Base-by-base conservation (phyloP, 352 stramenopile genomes). In the Pythium oligandrum region DNA sequence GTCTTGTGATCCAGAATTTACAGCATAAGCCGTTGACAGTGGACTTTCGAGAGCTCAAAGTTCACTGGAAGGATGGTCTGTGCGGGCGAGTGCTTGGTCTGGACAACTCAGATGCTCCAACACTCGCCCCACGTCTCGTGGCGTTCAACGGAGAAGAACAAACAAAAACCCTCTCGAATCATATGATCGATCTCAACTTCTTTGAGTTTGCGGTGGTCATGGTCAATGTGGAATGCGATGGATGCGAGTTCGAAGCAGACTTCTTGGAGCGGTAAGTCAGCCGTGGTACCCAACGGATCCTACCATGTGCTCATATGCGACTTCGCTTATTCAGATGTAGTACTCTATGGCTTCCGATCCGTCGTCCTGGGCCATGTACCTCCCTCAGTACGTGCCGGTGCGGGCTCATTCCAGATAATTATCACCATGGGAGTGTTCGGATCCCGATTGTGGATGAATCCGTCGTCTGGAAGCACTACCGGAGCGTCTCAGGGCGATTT, bases 401-500 rank as follows among this genome's bases (percentile, higher is more conserved):
- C 40, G 75, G 66, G 2, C 51, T 92, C 32, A 89, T 91, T 31
- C 78, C 81, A 1, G 78, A 91, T 63, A 80, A 76, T 54, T 83
- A 84, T 57, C 81, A 91, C 44, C 71, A 73, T 32, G 78, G 79
- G 44, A 86, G 64, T 39, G 78, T 86, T 38, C 76, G 75, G 2
- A 67, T 91, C 12, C 68, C 75, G 2, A 61, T 91, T 6, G 81
- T 91, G 8, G 81, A 91, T 40, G 81, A 91, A 42, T 76, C 74
- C 1, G 63, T 89, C 6, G 79, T 91, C 45, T 91, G 81, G 81
- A 74, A 75, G 33, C 73, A 86, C 55, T 91, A 91, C 48, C 75
- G 75, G 31, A 53, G 68, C 30, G 68, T 88, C 11, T 86, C 72
- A 8, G 71, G 78, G 31, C 66, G 81, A 11, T 89, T 91, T 38